Base-by-base conservation (phyloP, 129 eudicot genomes). In the Logfia minima region DNA sequence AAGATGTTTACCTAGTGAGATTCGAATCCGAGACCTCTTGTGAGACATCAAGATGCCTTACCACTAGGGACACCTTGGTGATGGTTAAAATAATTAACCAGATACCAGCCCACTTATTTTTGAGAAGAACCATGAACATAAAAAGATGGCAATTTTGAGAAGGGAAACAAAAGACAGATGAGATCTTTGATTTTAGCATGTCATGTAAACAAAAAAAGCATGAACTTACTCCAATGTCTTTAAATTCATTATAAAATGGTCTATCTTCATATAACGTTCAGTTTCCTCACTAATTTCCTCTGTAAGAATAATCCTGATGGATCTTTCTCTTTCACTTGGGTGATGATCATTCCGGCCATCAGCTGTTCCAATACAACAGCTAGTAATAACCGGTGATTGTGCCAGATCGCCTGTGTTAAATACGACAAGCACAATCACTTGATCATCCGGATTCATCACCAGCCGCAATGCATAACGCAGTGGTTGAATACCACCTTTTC, bases 381-480 rank as follows among this genome's bases (percentile, higher is more conserved):
- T 64, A 1, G 67, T 69, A 66, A 68, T 41, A 35, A 32, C 74
- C 3, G 87, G 87, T 3, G 90, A 81, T 16, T 39, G 79, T 51
- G 29, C 29, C 64, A 48, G 35, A 78, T 76, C 76, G 4, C 65
- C 62, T 0, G 70, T 75, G 60, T 70, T 78, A 60, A 83, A 81
- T 62, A 86, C 72, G 26, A 68, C 76, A 45, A 86, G 87, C 23
- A 86, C 90, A 61, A 83, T 53, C 63, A 86, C 82, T 52, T 80
- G 74, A 78, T 84, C 85, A 31, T 71, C 32, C 9, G 74, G 71
- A 37, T 76, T 66, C 31, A 81, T 78, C 64, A 52, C 79, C 65
- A 80, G 71, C 29, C 51, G 16, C 28, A 86, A 59, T 2, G 87
- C 84, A 43, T 75, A 81, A 22, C 76, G 73, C 9, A 86, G 71